These are phyloP conservation scores for Martensiomyces pterosporus DNA, from an alignment of 192 early-diverging fungal genomes.

Conservation along the genomic window DNA sequence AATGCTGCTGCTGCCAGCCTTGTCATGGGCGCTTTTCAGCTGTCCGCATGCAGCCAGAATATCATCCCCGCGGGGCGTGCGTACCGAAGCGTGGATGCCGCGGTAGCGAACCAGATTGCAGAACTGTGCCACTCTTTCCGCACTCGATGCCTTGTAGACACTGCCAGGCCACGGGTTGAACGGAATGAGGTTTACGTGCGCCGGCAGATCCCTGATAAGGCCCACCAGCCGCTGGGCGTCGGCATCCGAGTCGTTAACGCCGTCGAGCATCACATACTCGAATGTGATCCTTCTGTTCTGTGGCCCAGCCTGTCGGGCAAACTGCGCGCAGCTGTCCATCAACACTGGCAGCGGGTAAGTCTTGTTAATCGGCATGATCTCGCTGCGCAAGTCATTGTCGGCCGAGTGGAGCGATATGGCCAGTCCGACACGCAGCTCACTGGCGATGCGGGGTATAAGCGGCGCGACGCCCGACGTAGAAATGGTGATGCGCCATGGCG, in stretches of 20 bases:
- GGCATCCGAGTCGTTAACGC: conserved; percentile 70
- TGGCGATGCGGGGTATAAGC: conserved; percentile 68
- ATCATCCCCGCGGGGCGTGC: conserved; percentile 65
- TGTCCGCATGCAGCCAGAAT: conserved; percentile 82
- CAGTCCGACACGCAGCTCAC: conserved; percentile 64
- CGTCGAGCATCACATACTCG: conserved; percentile 87
- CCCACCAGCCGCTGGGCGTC: conserved; percentile 66
- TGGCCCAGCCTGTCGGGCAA: conserved; percentile 50
- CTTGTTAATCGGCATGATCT: conserved; percentile 83
- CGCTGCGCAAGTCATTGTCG: conserved; percentile 67
- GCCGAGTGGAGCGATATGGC: conserved; percentile 85
- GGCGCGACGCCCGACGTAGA: conserved; percentile 84
- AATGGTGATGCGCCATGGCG: conserved; percentile 76
- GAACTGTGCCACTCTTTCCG: conserved; percentile 56
- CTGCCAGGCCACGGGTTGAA: conserved; percentile 88
- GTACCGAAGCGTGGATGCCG: conserved; percentile 57
- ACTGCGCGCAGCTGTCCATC: conserved; percentile 66
- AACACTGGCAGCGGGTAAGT: conserved; percentile 71
- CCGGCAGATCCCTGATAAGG: conserved; percentile 59
- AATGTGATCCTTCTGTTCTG: conserved; percentile 75
- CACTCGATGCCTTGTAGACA: conserved; percentile 56
- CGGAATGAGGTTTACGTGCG: conserved; percentile 77
- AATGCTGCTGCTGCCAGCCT: neutral
- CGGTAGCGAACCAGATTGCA: conserved; percentile 46
- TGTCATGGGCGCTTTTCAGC: conserved; percentile 42